Evolutionary conservation across 2,329 filamentous ascomycete genomes (phyloP), one percentile per base, ranked within the genome.

Genomic region (Fusarium veterinarium): DNA sequence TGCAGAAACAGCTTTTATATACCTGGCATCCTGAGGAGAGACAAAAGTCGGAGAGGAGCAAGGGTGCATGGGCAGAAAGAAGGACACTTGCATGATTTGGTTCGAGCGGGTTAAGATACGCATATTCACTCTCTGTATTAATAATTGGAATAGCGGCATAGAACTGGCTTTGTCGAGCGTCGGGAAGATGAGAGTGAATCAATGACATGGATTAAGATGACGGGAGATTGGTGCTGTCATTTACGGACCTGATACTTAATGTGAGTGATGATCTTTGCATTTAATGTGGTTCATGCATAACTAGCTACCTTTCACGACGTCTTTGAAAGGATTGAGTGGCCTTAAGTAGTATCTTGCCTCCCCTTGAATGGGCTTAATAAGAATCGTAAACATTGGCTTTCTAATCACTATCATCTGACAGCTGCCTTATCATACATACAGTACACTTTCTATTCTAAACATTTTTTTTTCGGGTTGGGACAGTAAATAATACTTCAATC

Each of bases 351-450:
- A 49, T 25, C 23, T 37, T 16, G 31, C 33, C 33, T 37, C 25
- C 23, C 30, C n/a, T 35, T 19, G n/a, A 14, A 19, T 51, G 17
- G 48, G 19, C 33, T 12, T 20, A 8, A 20, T n/a, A 17, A n/a
- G 23, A 41, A 28, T 53, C 49, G 35, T 53, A 30, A 53, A 53
- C 53, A 46, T 44, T 69, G 44, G 45, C 51, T 56, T 55, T 38
- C 37, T 53, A 52, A 38, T 41, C 41, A 35, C 31, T 37, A 23
- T 48, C 53, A 46, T 69, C 56, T 55, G 57, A 25, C 49, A 52
- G 56, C 72, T 72, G 42, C 55, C 60, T 52, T 61, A 67, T 75
- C 72, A 76, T 76, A 76, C 74, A 76, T 69, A 75, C 42, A 71
- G 53, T 73, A 73, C 69, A 71, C 48, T 59, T 71, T 71, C 58